phyloP scores from a whole-genome alignment of 257 asterid species.

The Cynanchum wilfordii region DNA sequence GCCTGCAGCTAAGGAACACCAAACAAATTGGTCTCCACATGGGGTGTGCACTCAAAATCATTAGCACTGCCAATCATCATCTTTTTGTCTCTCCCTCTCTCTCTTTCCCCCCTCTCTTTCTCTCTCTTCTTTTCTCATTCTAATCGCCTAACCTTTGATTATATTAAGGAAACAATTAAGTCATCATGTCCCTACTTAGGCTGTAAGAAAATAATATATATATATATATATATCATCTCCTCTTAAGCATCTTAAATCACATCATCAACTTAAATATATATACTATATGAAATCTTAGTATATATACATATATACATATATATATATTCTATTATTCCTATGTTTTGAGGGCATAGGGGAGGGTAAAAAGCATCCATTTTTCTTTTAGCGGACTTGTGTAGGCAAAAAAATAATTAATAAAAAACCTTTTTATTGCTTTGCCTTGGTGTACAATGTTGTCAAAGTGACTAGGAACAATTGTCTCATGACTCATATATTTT shows the following conservation, averaged over 20 bases:
- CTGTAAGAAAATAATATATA: slow-evolving; percentile 6
- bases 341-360: slow-evolving; percentile 9
- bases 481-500: background rate
- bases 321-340: background rate
- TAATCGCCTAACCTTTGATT: slow-evolving; percentile 4
- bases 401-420: background rate
- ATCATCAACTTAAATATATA: slow-evolving; percentile 13
- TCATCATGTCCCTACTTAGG: slow-evolving; percentile 9
- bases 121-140: background rate
- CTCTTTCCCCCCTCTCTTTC: too few species aligned
- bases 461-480: background rate
- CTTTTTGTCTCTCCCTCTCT: background rate
- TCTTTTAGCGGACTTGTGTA: slow-evolving; percentile 5
- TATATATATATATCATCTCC: too few species aligned
- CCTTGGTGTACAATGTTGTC: background rate
- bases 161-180: background rate
- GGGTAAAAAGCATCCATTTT: slow-evolving; percentile 2
- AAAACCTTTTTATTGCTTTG: background rate
- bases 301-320: too few species aligned
- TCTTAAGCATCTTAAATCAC: slow-evolving; percentile 18
- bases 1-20: slow-evolving; percentile 23
- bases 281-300: too few species aligned
- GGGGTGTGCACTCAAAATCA: slow-evolving; percentile 27
- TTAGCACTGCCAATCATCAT: slow-evolving; percentile 4
- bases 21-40: slow-evolving; percentile 37